Evolutionary conservation across 352 stramenopile species (phyloP), one percentile per base, ranked within the genome.

Genomic region (Phytophthora ramorum): DNA sequence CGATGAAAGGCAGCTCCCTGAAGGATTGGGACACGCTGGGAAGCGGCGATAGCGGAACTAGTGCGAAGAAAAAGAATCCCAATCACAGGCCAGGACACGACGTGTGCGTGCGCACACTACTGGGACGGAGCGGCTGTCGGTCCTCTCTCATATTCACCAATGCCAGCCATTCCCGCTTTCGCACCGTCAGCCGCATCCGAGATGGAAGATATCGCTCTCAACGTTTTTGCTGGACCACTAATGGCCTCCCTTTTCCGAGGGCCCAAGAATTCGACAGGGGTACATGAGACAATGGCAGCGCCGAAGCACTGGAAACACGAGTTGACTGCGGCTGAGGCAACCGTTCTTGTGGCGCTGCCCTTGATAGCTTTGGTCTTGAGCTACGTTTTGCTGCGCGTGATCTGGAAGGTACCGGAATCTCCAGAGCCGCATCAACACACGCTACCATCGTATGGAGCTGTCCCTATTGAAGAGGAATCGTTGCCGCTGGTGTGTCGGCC

Each of bases 321-420:
- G 24, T 49, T 78, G 12, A 75, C 71, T 8, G 50, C 62, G 2
- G 34, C 41, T 28, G 44, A 79, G 63, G 58, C 37, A 22, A 13
- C 16, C 3, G 57, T 65, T 35, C 62, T 92, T 20, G 66, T 72
- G 10, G 63, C 64, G 6, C 47, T 90, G 50, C 82, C 83, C 1
- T 24, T 91, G 20, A 37, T 79, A 30, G 71, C 81, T 24, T 63
- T 91, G 30, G 43, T 86, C 17, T 32, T 88, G 41, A 85, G 78
- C 53, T 84, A 91, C 70, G 63, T 91, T 26, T 54, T 93, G 49
- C 61, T 93, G 46, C 82, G 81, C 19, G 37, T 91, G 13, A 67
- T 92, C 28, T 92, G 84, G 81, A 81, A 85, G 43, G 78, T 86
- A 41, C 74, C 79, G 22, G 52, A 66, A 19, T 64, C 68, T 13